A percentile compares a stretch with the other conserved stretches of the same genome.
Evolutionary conservation across 2,329 filamentous ascomycete species (phyloP).

Genomic region (Aspergillus costaricaensis): DNA sequence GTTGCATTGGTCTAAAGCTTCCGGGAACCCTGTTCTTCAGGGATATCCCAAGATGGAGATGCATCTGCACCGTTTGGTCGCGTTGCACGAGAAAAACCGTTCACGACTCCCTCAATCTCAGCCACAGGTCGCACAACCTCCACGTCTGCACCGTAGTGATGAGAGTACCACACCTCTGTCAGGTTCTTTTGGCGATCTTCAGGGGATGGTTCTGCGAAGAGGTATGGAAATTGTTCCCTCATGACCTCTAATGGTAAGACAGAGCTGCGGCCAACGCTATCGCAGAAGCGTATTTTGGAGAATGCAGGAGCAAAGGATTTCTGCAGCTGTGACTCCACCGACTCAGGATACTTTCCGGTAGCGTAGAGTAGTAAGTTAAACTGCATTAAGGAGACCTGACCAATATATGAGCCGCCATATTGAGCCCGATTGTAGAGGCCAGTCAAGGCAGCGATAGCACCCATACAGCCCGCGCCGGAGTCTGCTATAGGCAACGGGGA

Average conservation of each 20-base stretch:
- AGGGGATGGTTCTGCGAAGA: not conserved
- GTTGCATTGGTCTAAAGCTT: too few species aligned
- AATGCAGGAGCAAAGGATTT: not conserved
- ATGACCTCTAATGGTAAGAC: not conserved
- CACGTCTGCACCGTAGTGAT: slow-evolving; percentile 8
- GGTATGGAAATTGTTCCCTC: not conserved
- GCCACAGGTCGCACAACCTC: slow-evolving; percentile 16
- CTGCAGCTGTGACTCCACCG: not conserved
- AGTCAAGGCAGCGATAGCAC: slow-evolving; percentile 1
- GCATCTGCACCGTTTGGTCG: slow-evolving; percentile 15
- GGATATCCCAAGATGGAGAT: too few species aligned
- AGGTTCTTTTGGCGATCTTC: not conserved
- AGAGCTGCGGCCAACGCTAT: not conserved
- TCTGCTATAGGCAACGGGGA: slow-evolving; percentile 5
- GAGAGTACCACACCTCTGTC: not conserved
- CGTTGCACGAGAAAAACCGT: slow-evolving; percentile 13
- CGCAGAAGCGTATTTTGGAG: not conserved
- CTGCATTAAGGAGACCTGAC: not conserved
- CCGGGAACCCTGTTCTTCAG: too few species aligned
- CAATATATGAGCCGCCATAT: not conserved
- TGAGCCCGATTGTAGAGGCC: not conserved
- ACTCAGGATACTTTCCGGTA: not conserved
- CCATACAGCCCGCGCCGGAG: slow-evolving; percentile 10
- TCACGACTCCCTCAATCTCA: slow-evolving; percentile 15
- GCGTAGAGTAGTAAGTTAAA: not conserved